Conservation (phyloP, 169 alveolate genomes). For the Plasmodium gallinaceum region DNA sequence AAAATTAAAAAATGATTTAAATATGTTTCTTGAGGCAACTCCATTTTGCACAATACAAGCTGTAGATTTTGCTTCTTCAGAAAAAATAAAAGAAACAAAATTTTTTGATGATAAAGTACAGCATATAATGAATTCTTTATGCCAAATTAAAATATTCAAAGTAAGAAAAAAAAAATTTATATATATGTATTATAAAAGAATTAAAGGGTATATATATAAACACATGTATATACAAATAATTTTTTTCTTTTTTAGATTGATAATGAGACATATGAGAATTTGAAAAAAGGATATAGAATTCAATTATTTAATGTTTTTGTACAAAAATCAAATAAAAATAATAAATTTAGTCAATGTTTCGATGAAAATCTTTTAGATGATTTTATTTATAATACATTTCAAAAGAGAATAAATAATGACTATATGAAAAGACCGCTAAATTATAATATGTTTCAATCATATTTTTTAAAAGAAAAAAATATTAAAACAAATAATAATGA, state of each 20-base stretch:
- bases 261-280: slow-evolving; percentile 51
- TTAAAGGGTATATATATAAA: background rate
- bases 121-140: slow-evolving; percentile 53
- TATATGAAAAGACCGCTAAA: slow-evolving; percentile 21
- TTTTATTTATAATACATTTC: slow-evolving; percentile 18
- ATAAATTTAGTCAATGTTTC: slow-evolving; percentile 28
- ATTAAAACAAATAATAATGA: background rate
- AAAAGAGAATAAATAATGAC: slow-evolving; percentile 5
- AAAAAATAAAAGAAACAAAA: slow-evolving; percentile 24
- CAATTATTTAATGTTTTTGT: slow-evolving; percentile 52
- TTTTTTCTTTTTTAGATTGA: slow-evolving; percentile 27
- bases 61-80: slow-evolving; percentile 52
- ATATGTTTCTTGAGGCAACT: slow-evolving; percentile 62
- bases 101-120: slow-evolving; percentile 32
- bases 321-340: slow-evolving; percentile 32
- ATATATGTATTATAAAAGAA: background rate
- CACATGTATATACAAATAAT: background rate
- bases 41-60: slow-evolving; percentile 68
- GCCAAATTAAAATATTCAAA: slow-evolving; percentile 43
- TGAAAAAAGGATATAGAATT: slow-evolving; percentile 32
- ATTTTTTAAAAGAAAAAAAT: slow-evolving; percentile 45
- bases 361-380: slow-evolving; percentile 31
- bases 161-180: background rate
- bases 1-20: slow-evolving; percentile 50
- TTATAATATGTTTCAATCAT: slow-evolving; percentile 29